A percentile compares a stretch with the other conserved stretches of the same genome.
These are phyloP conservation scores for Platanthera guangdongensis DNA, from an alignment of 106 monocot species.

Conservation along the genomic window DNA sequence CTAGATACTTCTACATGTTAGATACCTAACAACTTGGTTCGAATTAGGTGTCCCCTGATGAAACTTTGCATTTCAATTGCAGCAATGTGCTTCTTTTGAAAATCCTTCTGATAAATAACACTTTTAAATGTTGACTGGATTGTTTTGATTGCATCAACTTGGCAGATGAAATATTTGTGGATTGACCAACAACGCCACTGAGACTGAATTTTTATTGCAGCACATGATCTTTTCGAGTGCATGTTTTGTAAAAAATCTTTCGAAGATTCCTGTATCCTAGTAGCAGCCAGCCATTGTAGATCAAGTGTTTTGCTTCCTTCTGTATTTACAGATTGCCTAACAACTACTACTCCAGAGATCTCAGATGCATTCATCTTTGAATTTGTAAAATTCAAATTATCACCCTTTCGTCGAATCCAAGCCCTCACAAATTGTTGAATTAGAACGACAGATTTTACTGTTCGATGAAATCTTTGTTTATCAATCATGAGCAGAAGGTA, in stretches of 20 bases:
- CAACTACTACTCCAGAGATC: conserved; percentile 3
- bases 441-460: conserved; percentile 19
- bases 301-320: background rate
- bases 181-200: conserved; percentile 38
- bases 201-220: conserved; percentile 39
- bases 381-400: conserved; percentile 4
- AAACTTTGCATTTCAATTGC: conserved; percentile 34
- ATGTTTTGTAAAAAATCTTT: conserved; percentile 13
- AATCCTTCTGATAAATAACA: conserved; percentile 12
- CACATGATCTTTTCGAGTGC: conserved; percentile 3
- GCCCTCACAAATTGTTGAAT: conserved; percentile 34
- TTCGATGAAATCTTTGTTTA: conserved; percentile 32
- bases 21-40: conserved; percentile 35
- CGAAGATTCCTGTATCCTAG: conserved; percentile 29
- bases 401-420: conserved; percentile 20
- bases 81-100: conserved; percentile 14
- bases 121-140: conserved; percentile 27
- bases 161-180: conserved; percentile 14
- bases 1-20: background rate
- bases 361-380: background rate
- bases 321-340: background rate
- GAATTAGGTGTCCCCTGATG: conserved; percentile 24
- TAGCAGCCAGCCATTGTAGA: conserved; percentile 20
- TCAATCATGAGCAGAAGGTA: conserved; percentile 35
- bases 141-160: conserved; percentile 18